Base-by-base conservation (phyloP, 2,329 filamentous ascomycete genomes). In the Sphaceloma murrayae region DNA sequence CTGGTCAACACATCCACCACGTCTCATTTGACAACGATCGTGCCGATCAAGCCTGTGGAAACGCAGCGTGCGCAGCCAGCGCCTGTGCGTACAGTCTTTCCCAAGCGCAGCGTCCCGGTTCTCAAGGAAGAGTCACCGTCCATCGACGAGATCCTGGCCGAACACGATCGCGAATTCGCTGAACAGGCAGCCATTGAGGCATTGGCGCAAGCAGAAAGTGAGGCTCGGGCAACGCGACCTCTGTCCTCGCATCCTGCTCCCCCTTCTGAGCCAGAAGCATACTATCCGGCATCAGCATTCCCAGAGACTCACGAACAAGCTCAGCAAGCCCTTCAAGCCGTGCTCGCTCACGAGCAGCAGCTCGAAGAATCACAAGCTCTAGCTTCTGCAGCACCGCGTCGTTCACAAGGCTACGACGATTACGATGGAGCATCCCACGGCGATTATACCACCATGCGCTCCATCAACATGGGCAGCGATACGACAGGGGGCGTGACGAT, bases 371-470 rank as follows among this genome's bases (percentile, higher is more conserved):
- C 36, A 34, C 26, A 38, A 31, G 32, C 30, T 11, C 21, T 43
- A 21, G 27, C 53, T 2, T 48, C 51, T 11, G 46, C 31, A 10
- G 33, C 52, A n/a, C 43, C 42, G 13, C 47, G 44, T 18, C 53
- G 56, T 5, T 77, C 80, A 52, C 63, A 72, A 0, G 81, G 85
- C 53, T 82, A 87, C 58, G 60, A 70, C 17, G 73, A 78, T 11
- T 83, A 87, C 13, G 81, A 83, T 11, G 81, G 84, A 9, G 85
- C 87, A 50, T 77, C 76, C 48, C 76, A 78, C 42, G 76, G 80
- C 57, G 76, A 74, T 16, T 80, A 79, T 53, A 82, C 82, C 47
- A 88, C 83, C 16, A 85, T 84, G 46, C 80, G 79, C 17, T 91
- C 85, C 2, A 79, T 84, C 29, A 79, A 82, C 53, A 87, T 85